Percentiles rank a stretch among this genome's conserved stretches.
phyloP scores from a whole-genome alignment of 352 stramenopile species.

The Pythium folliculosum region DNA sequence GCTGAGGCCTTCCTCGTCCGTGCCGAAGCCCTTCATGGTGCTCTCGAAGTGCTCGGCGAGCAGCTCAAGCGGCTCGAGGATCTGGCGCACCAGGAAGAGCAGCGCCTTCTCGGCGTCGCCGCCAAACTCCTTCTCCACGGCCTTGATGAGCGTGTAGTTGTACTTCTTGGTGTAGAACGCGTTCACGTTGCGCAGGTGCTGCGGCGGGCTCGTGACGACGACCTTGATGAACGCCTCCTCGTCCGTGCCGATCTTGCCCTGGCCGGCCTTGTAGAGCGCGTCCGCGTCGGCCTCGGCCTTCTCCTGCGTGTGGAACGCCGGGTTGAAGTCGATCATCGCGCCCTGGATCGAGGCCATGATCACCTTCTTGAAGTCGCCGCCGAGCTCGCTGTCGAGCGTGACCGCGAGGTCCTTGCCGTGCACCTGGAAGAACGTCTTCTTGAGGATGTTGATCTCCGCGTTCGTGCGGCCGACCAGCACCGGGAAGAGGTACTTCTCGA shows the following conservation, averaged over 20 bases:
- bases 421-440: conserved; percentile 77
- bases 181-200: conserved; percentile 63
- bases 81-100: conserved; percentile 64
- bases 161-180: conserved; percentile 59
- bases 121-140: conserved; percentile 71
- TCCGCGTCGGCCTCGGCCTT: conserved; percentile 64
- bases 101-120: conserved; percentile 55
- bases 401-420: conserved; percentile 62
- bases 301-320: conserved; percentile 54
- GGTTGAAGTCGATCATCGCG: conserved; percentile 52
- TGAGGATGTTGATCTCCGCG: conserved; percentile 73
- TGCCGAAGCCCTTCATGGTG: conserved; percentile 79
- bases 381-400: conserved; percentile 56
- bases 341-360: conserved; percentile 69
- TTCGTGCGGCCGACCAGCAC: conserved; percentile 68
- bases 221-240: conserved; percentile 68
- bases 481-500: conserved; percentile 72
- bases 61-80: conserved; percentile 56
- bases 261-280: conserved; percentile 65
- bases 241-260: conserved; percentile 70
- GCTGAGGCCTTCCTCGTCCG: conserved; percentile 65
- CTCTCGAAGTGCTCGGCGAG: conserved; percentile 69
- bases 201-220: conserved; percentile 46
- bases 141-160: conserved; percentile 62
- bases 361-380: conserved; percentile 76